These are phyloP conservation scores for Grigorovia transvaalensis DNA, from an alignment of 805 yeast species.

Conservation along the genomic window DNA sequence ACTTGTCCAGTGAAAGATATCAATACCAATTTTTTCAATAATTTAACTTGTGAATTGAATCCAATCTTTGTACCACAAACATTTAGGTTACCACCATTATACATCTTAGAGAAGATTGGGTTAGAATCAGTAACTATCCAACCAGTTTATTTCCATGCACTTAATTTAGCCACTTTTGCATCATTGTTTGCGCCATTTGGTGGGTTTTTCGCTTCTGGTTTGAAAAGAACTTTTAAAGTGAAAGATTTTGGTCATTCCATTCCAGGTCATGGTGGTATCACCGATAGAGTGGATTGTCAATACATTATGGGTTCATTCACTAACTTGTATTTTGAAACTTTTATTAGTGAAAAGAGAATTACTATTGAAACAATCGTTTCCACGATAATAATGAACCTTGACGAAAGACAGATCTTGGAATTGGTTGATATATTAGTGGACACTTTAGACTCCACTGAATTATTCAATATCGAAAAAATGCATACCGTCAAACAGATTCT, in stretches of 20 bases:
- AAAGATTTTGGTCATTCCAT: conserved; percentile 97
- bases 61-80: conserved; percentile 81
- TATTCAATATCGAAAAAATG: not conserved
- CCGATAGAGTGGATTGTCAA: conserved; percentile 96
- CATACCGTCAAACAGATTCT: not conserved
- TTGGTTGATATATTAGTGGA: conserved; percentile 44
- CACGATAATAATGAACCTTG: conserved; percentile 59
- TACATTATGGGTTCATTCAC: conserved; percentile 95
- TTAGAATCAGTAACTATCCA: conserved; percentile 49
- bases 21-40: conserved; percentile 21
- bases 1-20: conserved; percentile 63
- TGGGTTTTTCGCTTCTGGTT: conserved; percentile 96
- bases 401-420: conserved; percentile 52
- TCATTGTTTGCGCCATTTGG: conserved; percentile 97
- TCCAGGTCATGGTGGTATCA: conserved; percentile 98
- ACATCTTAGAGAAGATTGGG: conserved; percentile 39
- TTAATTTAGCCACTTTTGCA: conserved; percentile 84
- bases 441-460: conserved; percentile 5
- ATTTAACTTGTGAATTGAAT: conserved; percentile 70
- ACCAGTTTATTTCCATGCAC: conserved; percentile 86
- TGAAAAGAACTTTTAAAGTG: conserved; percentile 90
- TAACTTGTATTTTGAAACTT: conserved; percentile 86
- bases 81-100: conserved; percentile 59
- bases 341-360: conserved; percentile 61
- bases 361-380: conserved; percentile 71